Evolutionary conservation across 352 stramenopile species (phyloP), one percentile per base, ranked within the genome.

Genomic region (Salisapilia sapeloensis): DNA sequence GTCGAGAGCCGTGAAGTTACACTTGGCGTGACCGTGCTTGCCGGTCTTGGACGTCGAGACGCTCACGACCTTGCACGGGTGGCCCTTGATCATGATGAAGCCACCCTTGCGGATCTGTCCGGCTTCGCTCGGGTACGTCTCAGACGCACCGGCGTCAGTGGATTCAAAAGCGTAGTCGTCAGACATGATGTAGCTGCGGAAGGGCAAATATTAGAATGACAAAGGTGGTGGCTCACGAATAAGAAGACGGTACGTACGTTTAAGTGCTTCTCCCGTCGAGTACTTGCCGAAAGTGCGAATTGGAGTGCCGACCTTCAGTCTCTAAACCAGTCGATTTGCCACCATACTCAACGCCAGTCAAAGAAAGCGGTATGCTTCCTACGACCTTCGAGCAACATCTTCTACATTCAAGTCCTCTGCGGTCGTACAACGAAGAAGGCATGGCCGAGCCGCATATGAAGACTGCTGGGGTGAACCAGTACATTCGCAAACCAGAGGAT

Each of bases 11-110:
- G 82, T 95, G 58, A 99, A 98, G 84, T 98, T 98, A 55, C 92
- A 97, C 83, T 99, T 99, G 52, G 95, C 95, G 84, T 99, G 95
- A 44, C 95, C 95, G 83, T 99, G 95, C 92, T 99, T 99, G 72
- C 95, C 95, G 42, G 95, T 99, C 93, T 99, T 99, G 43, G 95
- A 99, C 42, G 96, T 98, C 49, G 95, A 98, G 47, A 99, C 94
- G 54, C 60, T 92, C 35, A 92, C 80, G 27, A 94, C 74, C 84
- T 98, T 99, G 92, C 94, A 99, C 35, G 95, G 93, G 65, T 96
- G 91, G 51, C 90, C 93, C 83, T 99, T 99, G 83, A 99, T 99
- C 74, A 98, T 97, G 63, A 99, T 99, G 86, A 96, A 98, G 53
- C 94, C 89, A 79, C 92, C 92, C 77, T 97, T 97, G 59, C 96